phyloP scores from a whole-genome alignment of 352 stramenopile species.

The Phytophthora macrochlamydospora region DNA sequence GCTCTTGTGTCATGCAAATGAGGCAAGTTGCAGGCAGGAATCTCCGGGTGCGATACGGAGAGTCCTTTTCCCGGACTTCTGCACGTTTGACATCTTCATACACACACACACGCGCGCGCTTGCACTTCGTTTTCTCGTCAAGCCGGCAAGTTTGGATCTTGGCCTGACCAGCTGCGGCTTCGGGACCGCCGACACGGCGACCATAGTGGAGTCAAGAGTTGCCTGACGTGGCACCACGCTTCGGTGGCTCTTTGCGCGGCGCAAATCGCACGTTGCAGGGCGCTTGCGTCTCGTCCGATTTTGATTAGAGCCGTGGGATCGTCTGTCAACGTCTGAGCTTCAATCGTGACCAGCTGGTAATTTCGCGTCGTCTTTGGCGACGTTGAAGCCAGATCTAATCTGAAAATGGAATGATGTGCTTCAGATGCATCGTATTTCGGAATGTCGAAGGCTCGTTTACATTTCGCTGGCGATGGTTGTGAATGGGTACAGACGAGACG shows the following conservation, averaged over 20 bases:
- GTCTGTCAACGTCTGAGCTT: background rate
- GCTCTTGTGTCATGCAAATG: background rate
- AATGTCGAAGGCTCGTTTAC: no score
- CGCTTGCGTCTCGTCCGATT: background rate
- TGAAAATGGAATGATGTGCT: background rate
- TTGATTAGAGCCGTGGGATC: background rate
- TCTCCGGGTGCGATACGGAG: background rate
- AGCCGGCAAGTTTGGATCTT: background rate
- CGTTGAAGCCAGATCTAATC: background rate
- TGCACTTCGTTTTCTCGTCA: background rate
- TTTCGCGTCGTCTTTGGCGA: background rate
- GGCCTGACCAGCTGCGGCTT: background rate
- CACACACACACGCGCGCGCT: background rate
- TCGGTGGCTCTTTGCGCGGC: background rate
- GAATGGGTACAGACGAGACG: no score
- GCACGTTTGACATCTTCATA: background rate
- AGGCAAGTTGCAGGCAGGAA: background rate
- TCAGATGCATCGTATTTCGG: no score
- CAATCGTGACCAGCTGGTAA: background rate
- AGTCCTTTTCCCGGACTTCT: background rate
- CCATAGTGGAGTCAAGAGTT: background rate
- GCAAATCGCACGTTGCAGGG: background rate
- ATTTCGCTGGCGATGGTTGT: no score
- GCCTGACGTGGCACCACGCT: background rate
- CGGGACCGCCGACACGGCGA: background rate